These are phyloP conservation scores for Lasiodiplodia sp. DNA, from an alignment of 2,329 filamentous ascomycete genomes.

Conservation along the genomic window DNA sequence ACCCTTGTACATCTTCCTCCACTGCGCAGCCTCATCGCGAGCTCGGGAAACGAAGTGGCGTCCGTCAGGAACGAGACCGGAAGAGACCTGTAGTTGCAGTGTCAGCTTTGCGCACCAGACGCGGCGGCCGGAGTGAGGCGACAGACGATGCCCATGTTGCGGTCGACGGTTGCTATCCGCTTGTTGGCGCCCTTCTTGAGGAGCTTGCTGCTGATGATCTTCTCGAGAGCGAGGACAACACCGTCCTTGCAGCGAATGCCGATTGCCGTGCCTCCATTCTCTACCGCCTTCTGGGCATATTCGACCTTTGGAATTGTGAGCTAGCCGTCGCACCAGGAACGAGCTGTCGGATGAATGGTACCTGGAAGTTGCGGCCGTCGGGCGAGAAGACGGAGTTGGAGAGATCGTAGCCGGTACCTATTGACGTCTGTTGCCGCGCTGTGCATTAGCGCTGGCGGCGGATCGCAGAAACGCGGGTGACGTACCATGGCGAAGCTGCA, in stretches of 20 bases:
- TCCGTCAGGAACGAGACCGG: constrained; percentile 92
- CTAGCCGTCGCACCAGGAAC: neutral
- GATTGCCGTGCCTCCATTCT: constrained; percentile 95
- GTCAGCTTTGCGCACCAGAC: constrained; percentile 4
- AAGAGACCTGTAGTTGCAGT: constrained; percentile 73
- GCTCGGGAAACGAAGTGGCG: constrained; percentile 94
- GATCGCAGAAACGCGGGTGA: neutral
- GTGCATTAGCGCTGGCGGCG: constrained; percentile 5
- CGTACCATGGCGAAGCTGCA: constrained; percentile 18
- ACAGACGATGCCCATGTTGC: constrained; percentile 90
- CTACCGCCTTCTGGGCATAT: constrained; percentile 98
- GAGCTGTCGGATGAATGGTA: constrained; percentile 47
- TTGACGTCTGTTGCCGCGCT: constrained; percentile 77
- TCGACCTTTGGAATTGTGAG: constrained; percentile 66
- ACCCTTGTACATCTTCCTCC: constrained; percentile 93
- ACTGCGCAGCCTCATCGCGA: constrained; percentile 89
- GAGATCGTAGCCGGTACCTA: constrained; percentile 99
- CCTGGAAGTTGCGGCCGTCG: constrained; percentile 98
- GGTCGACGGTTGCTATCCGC: constrained; percentile 92
- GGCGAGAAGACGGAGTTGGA: constrained; percentile 99
- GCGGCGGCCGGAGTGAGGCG: neutral
- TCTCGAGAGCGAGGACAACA: constrained; percentile 94
- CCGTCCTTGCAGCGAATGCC: constrained; percentile 98
- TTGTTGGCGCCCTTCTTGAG: constrained; percentile 96
- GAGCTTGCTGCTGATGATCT: constrained; percentile 94